Base-by-base conservation (phyloP, 768 basidiomycete species). In the Galerina sulciceps region DNA sequence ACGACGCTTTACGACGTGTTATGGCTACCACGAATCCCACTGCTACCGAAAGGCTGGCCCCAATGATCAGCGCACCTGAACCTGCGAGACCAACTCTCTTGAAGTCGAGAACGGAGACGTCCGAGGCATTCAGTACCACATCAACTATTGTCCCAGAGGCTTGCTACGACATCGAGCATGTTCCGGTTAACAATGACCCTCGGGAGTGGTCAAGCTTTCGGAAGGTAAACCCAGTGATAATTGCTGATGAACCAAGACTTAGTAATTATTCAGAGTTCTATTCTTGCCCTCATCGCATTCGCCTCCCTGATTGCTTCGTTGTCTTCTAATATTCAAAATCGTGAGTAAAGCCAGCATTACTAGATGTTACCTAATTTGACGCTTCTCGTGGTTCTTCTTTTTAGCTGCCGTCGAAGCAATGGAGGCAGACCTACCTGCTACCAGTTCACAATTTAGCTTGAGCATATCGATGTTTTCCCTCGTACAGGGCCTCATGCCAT, bases 391-490 rank as follows among this genome's bases (percentile, higher is more conserved):
- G 34, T 6, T 6, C 34, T 37, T 38, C 2, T 20, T 10, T 38
- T 40, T 55, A 91, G 90, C 90, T 41, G 83, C 86, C 8, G 87
- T 90, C 35, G 71, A 79, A 22, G 70, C 84, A 53, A 86, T 91
- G 73, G 78, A 87, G 61, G 61, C 61, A 2, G 78, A 88, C n/a
- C 76, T 93, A 38, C 80, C 81, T 44, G 86, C 91, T 1, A 83
- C 83, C 0, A 75, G 78, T 49, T 69, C 78, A 10, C 80, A 90
- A 61, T 86, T 94, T 56, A 87, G 89, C 60, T 77, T 85, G 70
- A 83, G 83, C 58, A 74, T 93, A 11, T 87, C 90, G 0, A 60
- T 88, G 13, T 93, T 89, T 71, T 89, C 91, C 57, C 72, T 87
- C 3, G 65, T 90, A 10, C 92, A 93, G 69, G 91, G 92, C 2